Percentiles rank a stretch among this genome's conserved stretches.
Evolutionary conservation across 441 rosid genomes (phyloP).

Genomic region (Brassica hybrid): DNA sequence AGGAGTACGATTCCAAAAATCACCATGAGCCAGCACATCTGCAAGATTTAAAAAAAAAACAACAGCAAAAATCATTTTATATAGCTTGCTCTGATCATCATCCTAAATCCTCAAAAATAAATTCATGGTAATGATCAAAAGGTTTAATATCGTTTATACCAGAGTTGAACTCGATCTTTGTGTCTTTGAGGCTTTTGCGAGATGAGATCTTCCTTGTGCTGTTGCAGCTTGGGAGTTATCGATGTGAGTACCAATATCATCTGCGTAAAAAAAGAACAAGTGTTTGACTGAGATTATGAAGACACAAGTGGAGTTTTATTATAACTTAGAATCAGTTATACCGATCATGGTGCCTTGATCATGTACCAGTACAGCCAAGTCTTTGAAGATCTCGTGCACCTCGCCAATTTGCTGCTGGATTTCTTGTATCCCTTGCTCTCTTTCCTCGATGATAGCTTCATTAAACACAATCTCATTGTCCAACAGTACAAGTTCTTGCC

Average conservation of each 20-base stretch:
- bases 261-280: constrained; percentile 41
- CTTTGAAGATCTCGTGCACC: constrained; percentile 88
- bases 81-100: constrained; percentile 11
- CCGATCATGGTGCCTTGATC: constrained; percentile 91
- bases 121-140: constrained; percentile 1
- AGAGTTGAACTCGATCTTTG: constrained; percentile 89
- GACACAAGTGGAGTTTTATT: not conserved
- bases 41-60: constrained; percentile 29
- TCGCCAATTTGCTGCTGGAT: constrained; percentile 94
- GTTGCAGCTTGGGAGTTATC: constrained; percentile 82
- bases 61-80: constrained; percentile 3
- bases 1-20: constrained; percentile 87
- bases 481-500: constrained; percentile 78
- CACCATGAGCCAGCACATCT: constrained; percentile 88
- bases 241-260: constrained; percentile 77
- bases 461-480: constrained; percentile 88
- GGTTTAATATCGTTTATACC: constrained; percentile 48
- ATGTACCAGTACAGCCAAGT: constrained; percentile 86
- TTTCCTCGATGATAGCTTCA: constrained; percentile 86
- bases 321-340: constrained; percentile 27
- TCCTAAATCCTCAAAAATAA: constrained; percentile 12
- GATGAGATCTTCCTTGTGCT: constrained; percentile 40
- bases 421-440: constrained; percentile 91
- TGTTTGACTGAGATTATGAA: constrained; percentile 14
- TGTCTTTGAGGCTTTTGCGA: constrained; percentile 72